Base-by-base conservation (phyloP, 179 eudicot genomes). In the Silene noctiflora region DNA sequence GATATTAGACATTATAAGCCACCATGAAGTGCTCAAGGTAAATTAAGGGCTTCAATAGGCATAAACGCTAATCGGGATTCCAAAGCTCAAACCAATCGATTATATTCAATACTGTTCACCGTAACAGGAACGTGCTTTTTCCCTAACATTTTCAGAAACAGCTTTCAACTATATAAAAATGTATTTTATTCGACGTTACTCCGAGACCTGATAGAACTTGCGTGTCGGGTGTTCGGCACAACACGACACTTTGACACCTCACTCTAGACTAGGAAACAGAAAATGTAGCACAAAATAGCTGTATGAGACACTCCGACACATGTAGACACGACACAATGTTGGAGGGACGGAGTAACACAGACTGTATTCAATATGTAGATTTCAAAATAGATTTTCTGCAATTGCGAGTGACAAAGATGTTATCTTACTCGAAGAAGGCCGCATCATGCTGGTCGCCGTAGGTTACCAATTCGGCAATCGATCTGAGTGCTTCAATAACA, bases 371-470 rank as follows among this genome's bases (percentile, higher is more conserved):
- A 0, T 16, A 12, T 2, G 58, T 51, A 0, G 58, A 51, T 51
- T 51, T 22, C 6, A 70, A n/a, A 70, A 69, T 16, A 19, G 21
- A 70, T 7, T 9, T 67, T 53, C 61, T 6, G 22, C 22, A 71
- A 71, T 16, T 8, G 39, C 0, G 21, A 14, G 42, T 6, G 27
- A 42, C 21, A 66, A 21, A 65, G 25, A 4, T 42, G 27, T 63
- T 27, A 64, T 20, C 96, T 81, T 81, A 93, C 98, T 95, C 98
- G 69, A 95, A 95, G 87, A 86, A 95, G 75, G 91, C 78, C 72
- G 89, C 63, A 77, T 95, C 95, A 91, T 95, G 92, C 84, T 95
- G 99, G 85, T 95, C 99, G 13, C 99, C 99, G 72, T 93, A 95
- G 29, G 89, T 95, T 79, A 95, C 86, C 86, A 95, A 84, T 83